Conservation (phyloP, 2,329 filamentous ascomycete species). For the Calonectria honghensis region DNA sequence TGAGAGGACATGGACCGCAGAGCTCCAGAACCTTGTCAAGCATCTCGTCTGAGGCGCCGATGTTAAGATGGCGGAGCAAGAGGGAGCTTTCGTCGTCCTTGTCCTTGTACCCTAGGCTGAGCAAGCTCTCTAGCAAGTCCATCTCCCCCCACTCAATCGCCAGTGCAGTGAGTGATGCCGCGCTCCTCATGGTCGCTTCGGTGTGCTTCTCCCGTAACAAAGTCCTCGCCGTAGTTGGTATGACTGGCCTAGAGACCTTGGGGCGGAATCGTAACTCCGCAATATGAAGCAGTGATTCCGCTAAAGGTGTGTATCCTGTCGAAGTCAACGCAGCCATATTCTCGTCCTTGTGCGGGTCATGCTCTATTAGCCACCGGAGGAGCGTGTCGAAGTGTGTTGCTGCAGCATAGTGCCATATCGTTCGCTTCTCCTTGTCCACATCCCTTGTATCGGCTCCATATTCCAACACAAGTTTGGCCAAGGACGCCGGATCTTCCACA, state of each 20-base stretch:
- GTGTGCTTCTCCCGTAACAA: slow-evolving; percentile 45
- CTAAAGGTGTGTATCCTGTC: slow-evolving; percentile 56
- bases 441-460: slow-evolving; percentile 55
- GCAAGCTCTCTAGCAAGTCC: slow-evolving; percentile 48
- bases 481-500: slow-evolving; percentile 52
- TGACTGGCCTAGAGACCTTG: background rate
- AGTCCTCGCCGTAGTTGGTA: slow-evolving; percentile 41
- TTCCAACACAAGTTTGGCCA: slow-evolving; percentile 54
- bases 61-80: slow-evolving; percentile 51
- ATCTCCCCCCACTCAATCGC: slow-evolving; percentile 56
- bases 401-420: slow-evolving; percentile 62
- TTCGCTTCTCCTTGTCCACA: slow-evolving; percentile 57
- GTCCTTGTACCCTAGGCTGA: slow-evolving; percentile 41
- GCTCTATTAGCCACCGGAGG: slow-evolving; percentile 56
- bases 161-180: slow-evolving; percentile 32
- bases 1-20: slow-evolving; percentile 42
- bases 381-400: slow-evolving; percentile 57
- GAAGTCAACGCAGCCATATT: slow-evolving; percentile 54
- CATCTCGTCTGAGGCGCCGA: slow-evolving; percentile 49
- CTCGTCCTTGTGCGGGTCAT: slow-evolving; percentile 54
- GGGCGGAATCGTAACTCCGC: slow-evolving; percentile 7
- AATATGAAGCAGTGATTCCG: slow-evolving; percentile 55
- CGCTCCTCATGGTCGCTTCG: slow-evolving; percentile 17
- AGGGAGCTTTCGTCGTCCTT: background rate
- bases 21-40: slow-evolving; percentile 51